phyloP scores from a whole-genome alignment of 2,329 filamentous ascomycete species.

The Lecanicillium sp. region DNA sequence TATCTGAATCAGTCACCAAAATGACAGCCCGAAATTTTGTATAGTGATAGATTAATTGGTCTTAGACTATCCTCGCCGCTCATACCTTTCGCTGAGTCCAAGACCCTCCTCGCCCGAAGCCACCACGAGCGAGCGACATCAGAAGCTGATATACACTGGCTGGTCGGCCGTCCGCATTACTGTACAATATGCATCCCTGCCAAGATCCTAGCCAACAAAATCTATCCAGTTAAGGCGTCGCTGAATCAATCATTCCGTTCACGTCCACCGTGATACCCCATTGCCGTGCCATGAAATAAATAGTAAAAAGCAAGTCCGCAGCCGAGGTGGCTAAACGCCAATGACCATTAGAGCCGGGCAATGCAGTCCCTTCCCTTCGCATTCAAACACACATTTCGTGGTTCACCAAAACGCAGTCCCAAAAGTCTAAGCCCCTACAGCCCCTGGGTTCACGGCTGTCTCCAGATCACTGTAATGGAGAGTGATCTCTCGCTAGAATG shows the following conservation, averaged over 20 bases:
- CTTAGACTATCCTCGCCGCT: background rate
- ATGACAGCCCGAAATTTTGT: too few relatives aligned
- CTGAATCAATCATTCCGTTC: background rate
- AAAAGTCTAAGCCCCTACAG: conserved; percentile 17
- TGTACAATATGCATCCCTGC: background rate
- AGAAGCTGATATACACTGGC: background rate
- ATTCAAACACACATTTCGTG: background rate
- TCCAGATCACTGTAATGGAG: conserved; percentile 58
- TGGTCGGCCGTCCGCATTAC: conserved; percentile 1
- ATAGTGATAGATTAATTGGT: background rate
- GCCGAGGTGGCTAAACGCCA: background rate
- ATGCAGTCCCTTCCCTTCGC: too few relatives aligned
- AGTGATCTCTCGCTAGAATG: conserved; percentile 50
- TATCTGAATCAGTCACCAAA: too few relatives aligned
- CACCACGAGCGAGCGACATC: background rate
- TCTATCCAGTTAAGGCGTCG: background rate
- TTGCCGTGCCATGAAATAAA: conserved; percentile 7
- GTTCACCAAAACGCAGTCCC: background rate
- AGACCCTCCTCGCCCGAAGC: background rate
- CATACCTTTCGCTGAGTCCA: background rate
- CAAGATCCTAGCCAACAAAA: background rate
- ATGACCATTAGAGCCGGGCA: background rate
- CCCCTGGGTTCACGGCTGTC: conserved; percentile 34
- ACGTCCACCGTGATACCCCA: background rate
- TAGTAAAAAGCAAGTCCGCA: conserved; percentile 3